A percentile compares a stretch with the other conserved stretches of the same genome.
Evolutionary conservation across 140 eudicot genomes (phyloP).

Genomic region (Ambrosia hybrid): DNA sequence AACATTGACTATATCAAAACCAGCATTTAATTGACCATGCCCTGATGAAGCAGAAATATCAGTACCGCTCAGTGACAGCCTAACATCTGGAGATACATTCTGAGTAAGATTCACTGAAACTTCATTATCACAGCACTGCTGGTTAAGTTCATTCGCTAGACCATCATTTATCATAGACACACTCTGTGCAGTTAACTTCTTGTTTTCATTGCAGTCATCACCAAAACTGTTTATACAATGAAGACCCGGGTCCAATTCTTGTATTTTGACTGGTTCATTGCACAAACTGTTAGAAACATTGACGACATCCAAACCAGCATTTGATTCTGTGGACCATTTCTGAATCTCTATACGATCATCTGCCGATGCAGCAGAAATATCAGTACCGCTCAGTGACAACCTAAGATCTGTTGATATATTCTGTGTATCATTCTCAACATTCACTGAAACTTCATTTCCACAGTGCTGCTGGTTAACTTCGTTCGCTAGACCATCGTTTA

Average conservation of each 20-base stretch:
- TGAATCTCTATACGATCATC: constrained; percentile 34
- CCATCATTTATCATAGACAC: constrained; percentile 24
- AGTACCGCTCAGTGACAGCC: constrained; percentile 23
- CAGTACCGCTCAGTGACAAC: constrained; percentile 22
- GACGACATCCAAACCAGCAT: constrained; percentile 18
- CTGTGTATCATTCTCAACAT: constrained; percentile 29
- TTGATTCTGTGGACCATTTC: constrained; percentile 19
- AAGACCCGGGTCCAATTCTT: constrained; percentile 23
- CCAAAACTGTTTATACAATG: constrained; percentile 20
- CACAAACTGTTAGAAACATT: constrained; percentile 23
- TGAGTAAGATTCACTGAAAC: constrained; percentile 20
- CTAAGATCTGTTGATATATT: constrained; percentile 30
- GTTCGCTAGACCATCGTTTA: constrained; percentile 20
- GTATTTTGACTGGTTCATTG: constrained; percentile 19
- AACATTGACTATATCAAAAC: constrained; percentile 13
- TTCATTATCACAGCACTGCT: constrained; percentile 32
- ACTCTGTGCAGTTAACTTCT: constrained; percentile 13
- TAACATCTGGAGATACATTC: constrained; percentile 31
- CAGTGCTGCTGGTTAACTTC: constrained; percentile 33
- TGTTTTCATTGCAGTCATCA: constrained; percentile 26
- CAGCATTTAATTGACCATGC: constrained; percentile 19
- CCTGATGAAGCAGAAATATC: constrained; percentile 26
- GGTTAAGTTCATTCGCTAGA: constrained; percentile 24
- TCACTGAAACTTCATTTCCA: constrained; percentile 27
- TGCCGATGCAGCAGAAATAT: constrained; percentile 26